Percentiles rank a stretch among this genome's conserved stretches.
Conservation (phyloP, 345 rosid species). For the Bruguiera gymnorhiza region DNA sequence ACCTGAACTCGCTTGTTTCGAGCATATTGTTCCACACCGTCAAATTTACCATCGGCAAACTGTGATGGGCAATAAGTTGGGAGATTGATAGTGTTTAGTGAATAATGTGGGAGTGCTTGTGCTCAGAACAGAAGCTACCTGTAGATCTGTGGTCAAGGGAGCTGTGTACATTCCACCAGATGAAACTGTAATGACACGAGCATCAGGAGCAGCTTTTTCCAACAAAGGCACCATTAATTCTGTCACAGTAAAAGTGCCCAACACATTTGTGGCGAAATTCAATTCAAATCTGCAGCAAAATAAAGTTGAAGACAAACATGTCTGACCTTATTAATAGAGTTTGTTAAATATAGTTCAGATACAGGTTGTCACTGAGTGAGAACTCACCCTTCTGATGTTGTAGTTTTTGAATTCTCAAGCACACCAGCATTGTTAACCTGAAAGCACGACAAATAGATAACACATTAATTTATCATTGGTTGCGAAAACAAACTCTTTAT, state of each 20-base stretch:
- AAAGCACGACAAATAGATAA: background rate
- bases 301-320: background rate
- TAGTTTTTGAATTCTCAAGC: conserved; percentile 54
- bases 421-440: conserved; percentile 90
- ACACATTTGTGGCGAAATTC: conserved; percentile 76
- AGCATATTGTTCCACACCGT: conserved; percentile 67
- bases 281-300: conserved; percentile 54
- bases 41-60: conserved; percentile 53
- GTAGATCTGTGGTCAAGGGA: conserved; percentile 75
- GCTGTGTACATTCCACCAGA: conserved; percentile 87
- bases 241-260: conserved; percentile 74
- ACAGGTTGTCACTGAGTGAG: conserved; percentile 14
- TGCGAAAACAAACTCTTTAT: too few species aligned
- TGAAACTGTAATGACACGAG: conserved; percentile 78
- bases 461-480: conserved; percentile 12
- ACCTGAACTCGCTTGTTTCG: conserved; percentile 92
- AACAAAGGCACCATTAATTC: conserved; percentile 71
- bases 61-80: conserved; percentile 29
- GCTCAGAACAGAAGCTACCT: conserved; percentile 34
- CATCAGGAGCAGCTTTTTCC: conserved; percentile 77
- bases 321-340: background rate
- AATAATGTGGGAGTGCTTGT: background rate
- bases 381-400: conserved; percentile 72
- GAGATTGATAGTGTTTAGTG: background rate
- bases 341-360: background rate